Percentiles rank a stretch among this genome's conserved stretches.
Evolutionary conservation across 2,329 filamentous ascomycete species (phyloP).

Genomic region (Talaromyces albobiverticillius): DNA sequence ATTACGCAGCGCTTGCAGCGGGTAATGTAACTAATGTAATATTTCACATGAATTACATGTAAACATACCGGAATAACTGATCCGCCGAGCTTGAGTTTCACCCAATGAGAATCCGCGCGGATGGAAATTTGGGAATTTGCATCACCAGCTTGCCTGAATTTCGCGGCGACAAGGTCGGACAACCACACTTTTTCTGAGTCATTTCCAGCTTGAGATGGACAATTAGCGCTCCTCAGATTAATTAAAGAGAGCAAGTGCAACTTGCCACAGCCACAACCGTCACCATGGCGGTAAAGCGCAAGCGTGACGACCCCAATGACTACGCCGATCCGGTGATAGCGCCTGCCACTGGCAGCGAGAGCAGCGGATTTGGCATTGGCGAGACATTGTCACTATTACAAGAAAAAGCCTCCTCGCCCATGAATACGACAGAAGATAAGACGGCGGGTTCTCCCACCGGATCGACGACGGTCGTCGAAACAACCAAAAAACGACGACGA

Average conservation of each 20-base stretch:
- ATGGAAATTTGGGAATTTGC: neutral
- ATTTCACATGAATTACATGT: neutral
- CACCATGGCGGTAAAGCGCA: conserved; percentile 30
- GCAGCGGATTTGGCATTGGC: conserved; percentile 27
- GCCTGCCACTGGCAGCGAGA: conserved; percentile 13
- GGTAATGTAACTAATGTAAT: neutral
- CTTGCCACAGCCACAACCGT: neutral
- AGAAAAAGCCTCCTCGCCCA: conserved; percentile 16
- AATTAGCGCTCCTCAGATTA: neutral
- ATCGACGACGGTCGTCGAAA: neutral
- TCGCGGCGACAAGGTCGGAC: neutral
- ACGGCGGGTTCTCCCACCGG: neutral
- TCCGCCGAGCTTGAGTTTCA: neutral
- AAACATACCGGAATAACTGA: neutral
- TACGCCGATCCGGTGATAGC: conserved; percentile 21
- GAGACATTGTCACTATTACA: conserved; percentile 32
- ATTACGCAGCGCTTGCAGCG: neutral
- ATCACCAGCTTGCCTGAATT: no score
- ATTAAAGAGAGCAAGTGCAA: neutral
- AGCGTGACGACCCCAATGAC: conserved; percentile 28
- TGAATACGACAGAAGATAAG: conserved; percentile 12
- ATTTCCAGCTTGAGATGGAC: neutral
- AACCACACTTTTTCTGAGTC: neutral
- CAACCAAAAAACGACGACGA: conserved; percentile 26
- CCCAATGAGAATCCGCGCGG: neutral